Percentiles rank a stretch among this genome's conserved stretches.
Conservation (phyloP, 2,329 filamentous ascomycete genomes). For the Capronia coronata region DNA sequence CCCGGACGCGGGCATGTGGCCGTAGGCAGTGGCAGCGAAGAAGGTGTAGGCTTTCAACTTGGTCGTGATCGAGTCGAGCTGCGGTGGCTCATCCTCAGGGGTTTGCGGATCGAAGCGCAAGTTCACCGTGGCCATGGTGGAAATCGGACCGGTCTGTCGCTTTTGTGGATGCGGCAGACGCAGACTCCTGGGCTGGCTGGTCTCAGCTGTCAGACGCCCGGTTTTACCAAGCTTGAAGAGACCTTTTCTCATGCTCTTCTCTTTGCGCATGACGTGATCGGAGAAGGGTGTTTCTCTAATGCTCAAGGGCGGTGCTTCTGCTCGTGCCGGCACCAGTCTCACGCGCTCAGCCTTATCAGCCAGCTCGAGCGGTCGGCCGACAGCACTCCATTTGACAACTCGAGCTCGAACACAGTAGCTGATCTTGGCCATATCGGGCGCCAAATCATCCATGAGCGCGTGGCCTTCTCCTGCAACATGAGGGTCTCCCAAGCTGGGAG, state of each 20-base stretch:
- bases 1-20: conserved; percentile 43
- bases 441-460: conserved; percentile 53
- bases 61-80: conserved; percentile 46
- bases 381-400: conserved; percentile 39
- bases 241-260: conserved; percentile 56
- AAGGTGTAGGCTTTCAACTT: conserved; percentile 55
- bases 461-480: conserved; percentile 47
- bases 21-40: conserved; percentile 48
- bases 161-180: conserved; percentile 42
- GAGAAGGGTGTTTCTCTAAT: conserved; percentile 38
- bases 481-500: conserved; percentile 56
- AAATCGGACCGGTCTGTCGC: conserved; percentile 38
- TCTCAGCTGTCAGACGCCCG: conserved; percentile 52
- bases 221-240: conserved; percentile 51
- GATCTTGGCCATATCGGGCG: conserved; percentile 57
- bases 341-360: conserved; percentile 50
- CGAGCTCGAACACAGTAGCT: conserved; percentile 50
- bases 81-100: conserved; percentile 46
- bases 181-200: conserved; percentile 53
- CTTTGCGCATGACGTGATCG: conserved; percentile 49
- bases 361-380: conserved; percentile 43
- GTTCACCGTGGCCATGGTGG: conserved; percentile 51
- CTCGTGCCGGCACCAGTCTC: conserved; percentile 53
- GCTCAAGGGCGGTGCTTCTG: conserved; percentile 55
- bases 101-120: conserved; percentile 56